These are phyloP conservation scores for Candida ascalaphidarum DNA, from an alignment of 805 yeast genomes.

Conservation along the genomic window DNA sequence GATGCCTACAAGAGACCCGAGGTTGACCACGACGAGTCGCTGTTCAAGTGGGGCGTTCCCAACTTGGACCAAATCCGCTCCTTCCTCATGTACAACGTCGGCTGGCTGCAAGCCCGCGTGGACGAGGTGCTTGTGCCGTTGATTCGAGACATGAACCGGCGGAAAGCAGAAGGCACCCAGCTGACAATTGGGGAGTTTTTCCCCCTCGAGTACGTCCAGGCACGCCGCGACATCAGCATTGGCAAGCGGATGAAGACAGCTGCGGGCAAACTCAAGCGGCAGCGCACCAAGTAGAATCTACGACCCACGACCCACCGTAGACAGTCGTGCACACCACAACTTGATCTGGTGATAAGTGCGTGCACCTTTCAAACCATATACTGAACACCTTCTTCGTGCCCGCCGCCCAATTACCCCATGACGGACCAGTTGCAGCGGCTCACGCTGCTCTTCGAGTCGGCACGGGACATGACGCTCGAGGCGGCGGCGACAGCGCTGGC, in stretches of 20 bases:
- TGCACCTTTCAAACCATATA: too few relatives aligned
- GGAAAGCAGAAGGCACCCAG: constrained; percentile 47
- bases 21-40: constrained; percentile 72
- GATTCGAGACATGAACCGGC: constrained; percentile 66
- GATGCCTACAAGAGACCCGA: constrained; percentile 76
- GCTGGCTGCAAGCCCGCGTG: constrained; percentile 70
- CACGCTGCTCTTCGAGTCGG: constrained; percentile 70
- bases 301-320: too few relatives aligned
- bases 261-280: constrained; percentile 40
- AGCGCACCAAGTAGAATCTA: too few relatives aligned
- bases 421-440: constrained; percentile 48
- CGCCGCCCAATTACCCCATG: constrained; percentile 10
- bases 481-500: constrained; percentile 78
- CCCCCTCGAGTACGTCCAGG: constrained; percentile 46
- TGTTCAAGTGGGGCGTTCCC: constrained; percentile 86
- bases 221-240: constrained; percentile 36
- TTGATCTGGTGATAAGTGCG: too few relatives aligned
- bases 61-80: constrained; percentile 71
- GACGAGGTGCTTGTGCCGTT: constrained; percentile 85
- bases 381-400: too few relatives aligned
- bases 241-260: constrained; percentile 61
- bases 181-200: constrained; percentile 59
- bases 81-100: constrained; percentile 59
- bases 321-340: too few relatives aligned
- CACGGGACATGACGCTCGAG: constrained; percentile 68